Evolutionary conservation across 148 eudicot species (phyloP).

Genomic region (Drosera capensis): DNA sequence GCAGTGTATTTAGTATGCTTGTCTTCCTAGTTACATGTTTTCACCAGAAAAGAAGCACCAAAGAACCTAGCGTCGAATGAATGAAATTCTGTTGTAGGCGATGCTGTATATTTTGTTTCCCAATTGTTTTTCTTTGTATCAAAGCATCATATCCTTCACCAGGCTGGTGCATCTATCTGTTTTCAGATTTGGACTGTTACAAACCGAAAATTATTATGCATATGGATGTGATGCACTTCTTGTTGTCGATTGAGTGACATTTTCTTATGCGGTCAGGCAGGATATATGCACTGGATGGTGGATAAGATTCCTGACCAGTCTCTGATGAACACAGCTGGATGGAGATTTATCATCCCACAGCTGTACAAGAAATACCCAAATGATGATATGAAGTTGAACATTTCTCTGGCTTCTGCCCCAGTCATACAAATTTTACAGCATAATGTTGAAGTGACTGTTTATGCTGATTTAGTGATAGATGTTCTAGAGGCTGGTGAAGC

Average conservation of each 20-base stretch:
- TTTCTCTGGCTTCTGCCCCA: slow-evolving; percentile 53
- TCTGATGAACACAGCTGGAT: slow-evolving; percentile 65
- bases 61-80: too few species aligned
- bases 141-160: too few species aligned
- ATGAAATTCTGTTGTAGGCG: too few species aligned
- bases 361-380: slow-evolving; percentile 65
- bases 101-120: too few species aligned
- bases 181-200: too few species aligned
- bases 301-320: slow-evolving; percentile 59
- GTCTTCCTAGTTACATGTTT: neutral
- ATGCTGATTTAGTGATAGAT: slow-evolving; percentile 41
- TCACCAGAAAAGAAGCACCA: neutral
- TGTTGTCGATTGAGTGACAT: slow-evolving; percentile 2
- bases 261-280: slow-evolving; percentile 29
- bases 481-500: slow-evolving; percentile 35
- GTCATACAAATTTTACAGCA: slow-evolving; percentile 22
- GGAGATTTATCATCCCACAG: slow-evolving; percentile 74
- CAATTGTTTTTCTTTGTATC: too few species aligned
- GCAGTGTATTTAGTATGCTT: too few species aligned
- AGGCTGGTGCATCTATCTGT: too few species aligned
- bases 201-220: too few species aligned
- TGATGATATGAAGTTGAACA: slow-evolving; percentile 54
- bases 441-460: slow-evolving; percentile 32
- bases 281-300: slow-evolving; percentile 56
- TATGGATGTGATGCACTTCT: too few species aligned